Evolutionary conservation across 2,329 filamentous ascomycete species (phyloP), one percentile per base, ranked within the genome.

Genomic region (Colletotrichum limetticola): DNA sequence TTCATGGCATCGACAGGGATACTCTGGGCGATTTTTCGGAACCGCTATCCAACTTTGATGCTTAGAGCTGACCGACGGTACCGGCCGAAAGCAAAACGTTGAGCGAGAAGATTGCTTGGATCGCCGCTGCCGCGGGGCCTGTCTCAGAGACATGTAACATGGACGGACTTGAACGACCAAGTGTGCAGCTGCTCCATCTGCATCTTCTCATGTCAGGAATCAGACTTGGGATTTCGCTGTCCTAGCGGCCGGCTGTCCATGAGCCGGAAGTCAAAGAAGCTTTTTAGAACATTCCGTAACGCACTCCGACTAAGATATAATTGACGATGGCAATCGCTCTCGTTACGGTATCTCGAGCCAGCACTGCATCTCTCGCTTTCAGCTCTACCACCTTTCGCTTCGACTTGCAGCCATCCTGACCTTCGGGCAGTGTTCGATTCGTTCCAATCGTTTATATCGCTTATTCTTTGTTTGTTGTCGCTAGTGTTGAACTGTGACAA

Each of bases 261-360:
- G 35, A 73, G 71, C 71, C 71, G 71, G 71, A 66, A 71, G 67
- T 67, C 70, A 73, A 71, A 70, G 67, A 73, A 73, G 71, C 66
- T 49, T 66, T n/a, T 35, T 73, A 19, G 71, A 73, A 73, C 32
- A 57, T 71, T 71, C 56, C 46, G 16, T n/a, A 22, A 32, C 55
- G 49, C 6, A 2, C 37, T n/a, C 42, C 5, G 7, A 24, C 26
- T 8, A 52, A 57, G 8, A 1, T 73, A 73, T 30, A 66, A 32
- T 16, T 6, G 30, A 24, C 19, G 56, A 42, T 35, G 28, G 55
- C 66, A 49, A 22, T n/a, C 22, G 35, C 16, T 8, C n/a, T 22
- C 35, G 16, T n/a, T 30, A 58, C n/a, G 12, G 14, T 12, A 28
- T 59, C 22, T 1, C 28, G 61, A 12, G 12, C 30, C 32, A 71